These are phyloP conservation scores for Cutaneotrichosporon cavernicola DNA, from an alignment of 1,284 basidiomycete species.

Conservation along the genomic window DNA sequence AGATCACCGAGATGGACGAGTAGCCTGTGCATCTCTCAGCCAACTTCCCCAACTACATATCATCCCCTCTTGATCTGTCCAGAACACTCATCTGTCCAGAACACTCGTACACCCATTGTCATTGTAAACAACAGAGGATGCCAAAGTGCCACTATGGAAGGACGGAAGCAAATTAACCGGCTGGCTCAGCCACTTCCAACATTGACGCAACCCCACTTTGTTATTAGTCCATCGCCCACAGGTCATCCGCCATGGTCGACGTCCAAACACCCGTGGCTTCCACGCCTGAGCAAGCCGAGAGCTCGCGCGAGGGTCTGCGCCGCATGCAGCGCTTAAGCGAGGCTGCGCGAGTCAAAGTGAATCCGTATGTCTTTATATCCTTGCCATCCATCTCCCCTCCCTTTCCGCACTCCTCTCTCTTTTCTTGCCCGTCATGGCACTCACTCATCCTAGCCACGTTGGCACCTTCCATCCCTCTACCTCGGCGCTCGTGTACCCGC, in stretches of 20 bases:
- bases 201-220: background rate
- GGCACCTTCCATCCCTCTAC: slow-evolving; percentile 23
- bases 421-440: no score
- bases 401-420: background rate
- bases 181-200: background rate
- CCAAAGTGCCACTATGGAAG: background rate
- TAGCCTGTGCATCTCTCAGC: background rate
- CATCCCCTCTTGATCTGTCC: background rate
- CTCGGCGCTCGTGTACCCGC: slow-evolving; percentile 25
- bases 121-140: background rate
- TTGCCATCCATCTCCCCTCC: background rate
- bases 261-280: slow-evolving; percentile 10
- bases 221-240: background rate
- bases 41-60: background rate
- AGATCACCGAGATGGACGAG: background rate
- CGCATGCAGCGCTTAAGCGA: slow-evolving; percentile 26
- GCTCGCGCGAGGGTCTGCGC: slow-evolving; percentile 20
- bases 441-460: slow-evolving; percentile 17
- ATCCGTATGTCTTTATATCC: slow-evolving; percentile 11
- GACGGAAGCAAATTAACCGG: slow-evolving; percentile 1
- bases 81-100: background rate
- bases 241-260: slow-evolving; percentile 16
- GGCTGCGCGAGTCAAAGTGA: slow-evolving; percentile 6
- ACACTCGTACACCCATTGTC: background rate
- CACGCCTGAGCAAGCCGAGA: slow-evolving; percentile 20